Evolutionary conservation across 2,329 filamentous ascomycete species (phyloP), one percentile per base, ranked within the genome.

Genomic region (Alternaria arborescens): DNA sequence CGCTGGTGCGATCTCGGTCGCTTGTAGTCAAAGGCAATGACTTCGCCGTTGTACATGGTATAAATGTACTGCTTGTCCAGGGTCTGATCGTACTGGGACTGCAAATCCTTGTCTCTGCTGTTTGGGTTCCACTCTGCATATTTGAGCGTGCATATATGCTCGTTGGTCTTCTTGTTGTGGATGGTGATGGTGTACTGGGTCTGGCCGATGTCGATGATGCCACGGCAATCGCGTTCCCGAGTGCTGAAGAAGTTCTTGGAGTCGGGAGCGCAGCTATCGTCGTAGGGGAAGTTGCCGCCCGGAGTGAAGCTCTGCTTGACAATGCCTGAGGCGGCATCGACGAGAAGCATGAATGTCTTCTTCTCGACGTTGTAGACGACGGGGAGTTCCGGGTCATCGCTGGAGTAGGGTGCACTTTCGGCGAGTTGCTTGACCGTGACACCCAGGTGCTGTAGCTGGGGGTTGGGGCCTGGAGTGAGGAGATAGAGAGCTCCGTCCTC

Each of bases 91-190:
- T 98, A 95, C 74, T 98, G 93, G 51, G 87, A 87, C 71, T 93
- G 89, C 7, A 99, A 87, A 75, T 99, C 95, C 65, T 87, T 87
- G 78, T 99, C 94, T 62, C 89, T 91, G 60, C 91, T 96, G 78
- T 99, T 99, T 14, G 94, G 92, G 0, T 89, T 89, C 95, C 95
- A 99, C 77, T 99, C 95, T 11, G 93, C 91, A 75, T 96, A 99
- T 67, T 89, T 94, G 68, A 99, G 87, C 0, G 92, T 97, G 72
- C 93, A 97, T 64, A 99, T 90, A 8, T 88, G 87, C 60, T 90
- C 87, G 1, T 90, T 89, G 4, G 88, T 89, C 68, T 91, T 87
- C 44, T 85, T 87, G 61, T 92, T 89, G 66, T 93, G 90, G 44
- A 99, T 96, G 57, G 86, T 88, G 61, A 99, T 90, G 6, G 88